A percentile compares a stretch with the other conserved stretches of the same genome.
These are phyloP conservation scores for Scedosporium dehoogii DNA, from an alignment of 2,329 filamentous ascomycete genomes.

Conservation along the genomic window DNA sequence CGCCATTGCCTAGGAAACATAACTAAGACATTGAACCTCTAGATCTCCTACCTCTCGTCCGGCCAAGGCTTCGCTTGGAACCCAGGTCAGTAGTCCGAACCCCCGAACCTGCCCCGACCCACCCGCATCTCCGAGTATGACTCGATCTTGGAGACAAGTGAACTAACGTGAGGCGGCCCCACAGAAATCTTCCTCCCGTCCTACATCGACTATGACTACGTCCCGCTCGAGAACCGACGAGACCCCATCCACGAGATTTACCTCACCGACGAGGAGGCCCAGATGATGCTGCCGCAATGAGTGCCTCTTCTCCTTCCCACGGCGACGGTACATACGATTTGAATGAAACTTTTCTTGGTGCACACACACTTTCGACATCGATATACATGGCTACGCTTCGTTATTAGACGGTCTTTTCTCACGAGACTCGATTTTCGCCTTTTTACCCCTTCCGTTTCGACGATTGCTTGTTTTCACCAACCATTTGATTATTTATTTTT, in stretches of 20 bases:
- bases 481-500: no score
- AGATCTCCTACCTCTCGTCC: conserved; percentile 73
- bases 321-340: neutral
- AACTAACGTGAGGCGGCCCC: neutral
- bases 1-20: neutral
- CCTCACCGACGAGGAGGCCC: conserved; percentile 67
- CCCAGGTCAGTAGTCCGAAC: conserved; percentile 41
- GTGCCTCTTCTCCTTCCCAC: neutral
- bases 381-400: neutral
- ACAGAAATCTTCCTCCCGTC: conserved; percentile 73
- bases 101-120: neutral
- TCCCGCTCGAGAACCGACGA: conserved; percentile 63
- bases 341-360: neutral
- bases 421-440: neutral
- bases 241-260: conserved; percentile 72
- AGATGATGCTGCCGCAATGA: conserved; percentile 56
- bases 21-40: conserved; percentile 3
- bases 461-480: neutral
- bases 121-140: conserved; percentile 1
- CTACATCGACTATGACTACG: conserved; percentile 65
- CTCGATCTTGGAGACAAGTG: neutral
- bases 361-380: neutral
- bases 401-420: neutral
- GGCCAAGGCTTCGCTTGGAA: conserved; percentile 80
- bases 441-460: neutral